Conservation (phyloP, 768 basidiomycete genomes). For the Jaapia argillacea region DNA sequence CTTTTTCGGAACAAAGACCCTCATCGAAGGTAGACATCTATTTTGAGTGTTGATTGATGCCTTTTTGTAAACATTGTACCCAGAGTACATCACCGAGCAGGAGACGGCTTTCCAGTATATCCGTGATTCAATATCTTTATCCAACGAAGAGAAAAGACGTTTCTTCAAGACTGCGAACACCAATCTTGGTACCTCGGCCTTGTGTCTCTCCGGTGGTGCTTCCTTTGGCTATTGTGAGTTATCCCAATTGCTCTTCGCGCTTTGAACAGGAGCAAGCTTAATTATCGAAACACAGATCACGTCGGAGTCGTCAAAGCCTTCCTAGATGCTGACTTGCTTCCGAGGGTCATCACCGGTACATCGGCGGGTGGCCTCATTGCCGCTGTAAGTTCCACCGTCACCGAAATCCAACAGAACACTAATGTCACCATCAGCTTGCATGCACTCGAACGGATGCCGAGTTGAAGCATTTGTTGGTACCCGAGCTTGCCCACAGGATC, state of each 20-base stretch:
- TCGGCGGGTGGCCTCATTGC: constrained; percentile 83
- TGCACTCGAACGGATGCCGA: constrained; percentile 90
- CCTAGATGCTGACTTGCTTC: constrained; percentile 75
- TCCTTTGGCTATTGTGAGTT: constrained; percentile 87
- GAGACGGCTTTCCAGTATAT: constrained; percentile 69
- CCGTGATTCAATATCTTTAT: constrained; percentile 60
- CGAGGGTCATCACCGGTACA: constrained; percentile 90
- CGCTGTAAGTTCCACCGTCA: constrained; percentile 15
- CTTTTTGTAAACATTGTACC: not conserved
- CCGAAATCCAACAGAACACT: not conserved
- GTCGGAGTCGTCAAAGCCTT: constrained; percentile 90
- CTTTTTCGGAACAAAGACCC: constrained; percentile 81
- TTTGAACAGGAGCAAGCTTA: not conserved
- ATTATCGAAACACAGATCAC: constrained; percentile 43
- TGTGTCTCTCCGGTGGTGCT: constrained; percentile 95
- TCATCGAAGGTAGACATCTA: constrained; percentile 64
- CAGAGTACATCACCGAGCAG: constrained; percentile 77
- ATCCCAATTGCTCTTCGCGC: not conserved
- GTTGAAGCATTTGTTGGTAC: constrained; percentile 64
- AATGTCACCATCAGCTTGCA: constrained; percentile 27
- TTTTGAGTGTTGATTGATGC: not conserved
- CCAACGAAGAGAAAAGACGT: constrained; percentile 79
- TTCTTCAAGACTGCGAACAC: constrained; percentile 89
- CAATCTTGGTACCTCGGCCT: constrained; percentile 82
- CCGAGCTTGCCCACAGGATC: constrained; percentile 75